Conservation (phyloP, 257 asterid species). For the Ajuga chamaepitys region DNA sequence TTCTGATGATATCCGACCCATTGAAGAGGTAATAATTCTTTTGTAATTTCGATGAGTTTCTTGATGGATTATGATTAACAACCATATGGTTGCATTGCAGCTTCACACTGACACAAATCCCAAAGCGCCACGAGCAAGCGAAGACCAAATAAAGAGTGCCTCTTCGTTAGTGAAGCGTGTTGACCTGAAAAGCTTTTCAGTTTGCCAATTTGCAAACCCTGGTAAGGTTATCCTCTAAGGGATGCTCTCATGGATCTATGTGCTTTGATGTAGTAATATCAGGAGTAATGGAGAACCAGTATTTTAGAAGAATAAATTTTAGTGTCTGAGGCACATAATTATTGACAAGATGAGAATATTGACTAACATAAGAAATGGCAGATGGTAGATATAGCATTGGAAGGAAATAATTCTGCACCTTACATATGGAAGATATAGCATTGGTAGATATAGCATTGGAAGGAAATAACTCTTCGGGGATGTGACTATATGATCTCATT, state of each 20-base stretch:
- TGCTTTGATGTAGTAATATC: constrained; percentile 7
- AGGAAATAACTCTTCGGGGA: neutral
- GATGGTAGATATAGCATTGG: neutral
- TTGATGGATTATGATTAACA: constrained; percentile 11
- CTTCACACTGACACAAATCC: constrained; percentile 40
- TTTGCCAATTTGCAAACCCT: constrained; percentile 92
- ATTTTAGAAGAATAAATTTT: neutral
- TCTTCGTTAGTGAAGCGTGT: constrained; percentile 60
- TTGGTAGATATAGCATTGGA: no score
- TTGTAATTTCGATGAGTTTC: constrained; percentile 7
- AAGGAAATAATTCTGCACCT: neutral
- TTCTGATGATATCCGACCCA: constrained; percentile 82
- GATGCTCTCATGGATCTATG: neutral
- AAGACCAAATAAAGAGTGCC: constrained; percentile 78
- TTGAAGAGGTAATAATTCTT: constrained; percentile 68
- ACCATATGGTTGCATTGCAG: constrained; percentile 34
- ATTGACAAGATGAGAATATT: neutral
- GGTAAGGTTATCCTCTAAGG: constrained; percentile 38
- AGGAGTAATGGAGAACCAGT: neutral
- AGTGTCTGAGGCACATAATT: neutral
- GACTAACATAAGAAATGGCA: neutral
- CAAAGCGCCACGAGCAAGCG: constrained; percentile 54
- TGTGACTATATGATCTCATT: neutral
- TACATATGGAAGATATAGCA: neutral
- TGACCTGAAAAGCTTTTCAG: constrained; percentile 82